phyloP scores from a whole-genome alignment of 352 stramenopile species.

The Phytophthora fragariaefolia region DNA sequence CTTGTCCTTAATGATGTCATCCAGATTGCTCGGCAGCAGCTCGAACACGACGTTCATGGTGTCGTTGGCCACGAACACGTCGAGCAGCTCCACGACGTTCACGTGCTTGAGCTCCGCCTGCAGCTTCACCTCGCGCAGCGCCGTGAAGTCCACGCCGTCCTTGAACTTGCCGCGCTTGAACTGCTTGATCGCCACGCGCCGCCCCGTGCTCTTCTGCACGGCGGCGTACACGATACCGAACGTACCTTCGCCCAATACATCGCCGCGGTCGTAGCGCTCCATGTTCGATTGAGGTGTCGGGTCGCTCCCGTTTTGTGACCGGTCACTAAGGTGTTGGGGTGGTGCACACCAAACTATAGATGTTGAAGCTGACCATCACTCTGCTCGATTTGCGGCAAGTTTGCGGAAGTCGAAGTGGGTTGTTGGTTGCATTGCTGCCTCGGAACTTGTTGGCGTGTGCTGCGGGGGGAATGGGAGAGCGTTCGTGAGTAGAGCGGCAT shows the following conservation, averaged over 20 bases:
- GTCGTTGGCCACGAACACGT: conserved; percentile 89
- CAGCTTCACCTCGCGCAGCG: conserved; percentile 90
- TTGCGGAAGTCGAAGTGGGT: background rate
- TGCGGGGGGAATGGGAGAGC: no score
- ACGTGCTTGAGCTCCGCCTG: conserved; percentile 87
- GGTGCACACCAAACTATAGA: conserved; percentile 11
- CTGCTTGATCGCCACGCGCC: conserved; percentile 86
- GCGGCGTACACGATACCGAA: conserved; percentile 89
- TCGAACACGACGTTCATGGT: conserved; percentile 93
- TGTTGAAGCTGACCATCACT: conserved; percentile 30
- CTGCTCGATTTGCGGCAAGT: background rate
- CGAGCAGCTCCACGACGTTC: conserved; percentile 87
- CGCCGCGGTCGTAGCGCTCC: conserved; percentile 82
- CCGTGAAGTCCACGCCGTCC: conserved; percentile 89
- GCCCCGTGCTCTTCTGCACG: conserved; percentile 75
- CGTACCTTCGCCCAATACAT: conserved; percentile 85
- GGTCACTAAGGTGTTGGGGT: conserved; percentile 7
- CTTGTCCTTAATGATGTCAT: conserved; percentile 92
- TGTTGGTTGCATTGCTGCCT: no score
- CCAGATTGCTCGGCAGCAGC: conserved; percentile 86
- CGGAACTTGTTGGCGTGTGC: no score
- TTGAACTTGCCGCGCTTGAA: conserved; percentile 92
- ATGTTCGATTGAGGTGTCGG: conserved; percentile 37
- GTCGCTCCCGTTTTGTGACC: conserved; percentile 8
- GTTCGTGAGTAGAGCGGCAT: background rate